phyloP scores from a whole-genome alignment of 2,329 filamentous ascomycete species.

The Lizonia empirigonia region DNA sequence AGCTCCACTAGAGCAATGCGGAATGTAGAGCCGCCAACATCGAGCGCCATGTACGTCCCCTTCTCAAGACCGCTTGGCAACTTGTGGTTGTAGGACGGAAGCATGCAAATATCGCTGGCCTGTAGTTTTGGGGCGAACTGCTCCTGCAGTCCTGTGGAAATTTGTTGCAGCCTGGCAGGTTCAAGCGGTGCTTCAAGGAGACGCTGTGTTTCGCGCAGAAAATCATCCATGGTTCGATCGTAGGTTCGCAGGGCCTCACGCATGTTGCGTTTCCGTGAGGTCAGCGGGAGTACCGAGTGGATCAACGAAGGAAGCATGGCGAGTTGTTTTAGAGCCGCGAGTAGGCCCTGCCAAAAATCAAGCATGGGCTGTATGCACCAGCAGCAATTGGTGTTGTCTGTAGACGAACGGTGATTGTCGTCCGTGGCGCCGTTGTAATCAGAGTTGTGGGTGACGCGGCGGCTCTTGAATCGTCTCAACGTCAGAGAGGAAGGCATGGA shows the following conservation, averaged over 20 bases:
- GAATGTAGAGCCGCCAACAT: slow-evolving; percentile 71
- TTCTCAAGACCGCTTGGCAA: slow-evolving; percentile 64
- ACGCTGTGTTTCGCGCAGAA: slow-evolving; percentile 51
- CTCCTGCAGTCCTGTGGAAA: slow-evolving; percentile 53
- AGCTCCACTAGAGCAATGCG: slow-evolving; percentile 66
- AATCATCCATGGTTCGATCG: slow-evolving; percentile 56
- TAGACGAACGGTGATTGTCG: slow-evolving; percentile 28
- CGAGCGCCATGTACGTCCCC: slow-evolving; percentile 66
- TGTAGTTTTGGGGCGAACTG: slow-evolving; percentile 63
- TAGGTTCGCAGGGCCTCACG: slow-evolving; percentile 49
- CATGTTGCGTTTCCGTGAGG: slow-evolving; percentile 38
- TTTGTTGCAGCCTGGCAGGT: slow-evolving; percentile 48
- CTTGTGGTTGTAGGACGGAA: slow-evolving; percentile 68
- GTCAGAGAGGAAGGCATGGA: slow-evolving; percentile 39
- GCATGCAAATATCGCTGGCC: slow-evolving; percentile 65
- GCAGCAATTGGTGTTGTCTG: slow-evolving; percentile 26
- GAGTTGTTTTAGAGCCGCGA: slow-evolving; percentile 47
- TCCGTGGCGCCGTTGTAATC: slow-evolving; percentile 28
- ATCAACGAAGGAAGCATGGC: slow-evolving; percentile 50
- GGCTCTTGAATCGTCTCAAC: slow-evolving; percentile 46
- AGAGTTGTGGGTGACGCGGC: slow-evolving; percentile 39
- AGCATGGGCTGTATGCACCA: slow-evolving; percentile 47
- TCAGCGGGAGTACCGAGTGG: slow-evolving; percentile 45
- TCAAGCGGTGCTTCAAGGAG: slow-evolving; percentile 54
- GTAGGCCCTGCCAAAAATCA: slow-evolving; percentile 49